phyloP scores from a whole-genome alignment of 2,329 filamentous ascomycete genomes.

The Calonectria ilicicola region DNA sequence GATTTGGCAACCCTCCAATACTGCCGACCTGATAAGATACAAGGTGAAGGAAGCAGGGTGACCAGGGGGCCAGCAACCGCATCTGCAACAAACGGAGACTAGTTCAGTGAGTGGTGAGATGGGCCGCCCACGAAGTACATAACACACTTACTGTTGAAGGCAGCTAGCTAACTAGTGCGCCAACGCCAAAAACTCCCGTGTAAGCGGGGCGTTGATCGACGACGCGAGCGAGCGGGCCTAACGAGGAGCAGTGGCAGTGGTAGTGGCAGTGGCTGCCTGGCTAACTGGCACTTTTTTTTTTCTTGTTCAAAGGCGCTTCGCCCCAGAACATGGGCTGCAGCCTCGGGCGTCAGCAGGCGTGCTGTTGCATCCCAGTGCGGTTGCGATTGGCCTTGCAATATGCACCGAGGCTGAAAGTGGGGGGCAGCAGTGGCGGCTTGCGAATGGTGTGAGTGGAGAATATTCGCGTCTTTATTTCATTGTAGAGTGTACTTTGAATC shows the following conservation, averaged over 20 bases:
- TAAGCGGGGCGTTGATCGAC: constrained; percentile 14
- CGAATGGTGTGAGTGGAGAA: not conserved
- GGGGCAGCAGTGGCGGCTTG: not conserved
- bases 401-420: not conserved
- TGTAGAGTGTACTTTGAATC: not conserved
- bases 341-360: not conserved
- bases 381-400: not conserved
- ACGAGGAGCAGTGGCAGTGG: not conserved
- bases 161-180: not conserved
- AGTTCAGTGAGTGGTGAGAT: not conserved
- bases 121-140: not conserved
- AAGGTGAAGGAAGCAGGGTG: not conserved
- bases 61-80: not conserved
- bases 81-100: not conserved
- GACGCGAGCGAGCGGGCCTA: not conserved
- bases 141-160: not conserved
- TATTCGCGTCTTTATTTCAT: not conserved
- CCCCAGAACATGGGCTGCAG: not conserved
- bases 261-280: not conserved
- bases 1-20: not conserved
- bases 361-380: not conserved
- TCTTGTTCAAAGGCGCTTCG: not conserved
- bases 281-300: not conserved
- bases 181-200: not conserved
- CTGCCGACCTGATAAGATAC: constrained; percentile 16